Percentiles rank a stretch among this genome's conserved stretches.
Evolutionary conservation across 2,329 filamentous ascomycete genomes (phyloP).

Genomic region (Xenoacremonium recifei): DNA sequence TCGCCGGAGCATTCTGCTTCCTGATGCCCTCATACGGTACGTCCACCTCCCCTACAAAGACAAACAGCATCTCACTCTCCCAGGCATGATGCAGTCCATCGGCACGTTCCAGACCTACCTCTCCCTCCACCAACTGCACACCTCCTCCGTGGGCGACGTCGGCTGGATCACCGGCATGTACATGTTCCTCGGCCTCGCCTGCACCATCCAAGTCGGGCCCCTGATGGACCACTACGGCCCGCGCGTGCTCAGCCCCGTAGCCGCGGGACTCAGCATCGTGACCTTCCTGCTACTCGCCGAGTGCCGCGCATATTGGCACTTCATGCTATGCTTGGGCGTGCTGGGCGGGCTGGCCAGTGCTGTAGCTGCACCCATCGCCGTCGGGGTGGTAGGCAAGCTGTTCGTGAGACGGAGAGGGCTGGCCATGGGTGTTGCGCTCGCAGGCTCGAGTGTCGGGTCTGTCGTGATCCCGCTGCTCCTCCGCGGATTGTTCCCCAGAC

Average conservation of each 20-base stretch:
- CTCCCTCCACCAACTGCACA: conserved; percentile 40
- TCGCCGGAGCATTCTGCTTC: conserved; percentile 20
- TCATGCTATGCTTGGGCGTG: conserved; percentile 50
- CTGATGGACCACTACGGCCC: conserved; percentile 48
- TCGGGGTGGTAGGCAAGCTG: conserved; percentile 45
- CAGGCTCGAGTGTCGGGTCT: conserved; percentile 51
- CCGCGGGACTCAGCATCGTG: conserved; percentile 34
- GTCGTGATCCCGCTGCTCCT: conserved; percentile 42
- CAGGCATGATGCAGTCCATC: conserved; percentile 46
- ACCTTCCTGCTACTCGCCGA: conserved; percentile 46
- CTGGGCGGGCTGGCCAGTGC: conserved; percentile 41
- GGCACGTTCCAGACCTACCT: conserved; percentile 49
- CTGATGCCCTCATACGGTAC: conserved; percentile 23
- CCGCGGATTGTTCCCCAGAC: conserved; percentile 37
- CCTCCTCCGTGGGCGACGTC: conserved; percentile 41
- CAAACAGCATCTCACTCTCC: not conserved
- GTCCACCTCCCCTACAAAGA: not conserved
- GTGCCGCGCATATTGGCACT: conserved; percentile 48
- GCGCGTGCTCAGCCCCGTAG: conserved; percentile 35
- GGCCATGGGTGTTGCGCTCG: conserved; percentile 45
- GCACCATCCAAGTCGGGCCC: conserved; percentile 47
- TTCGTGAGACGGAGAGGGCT: conserved; percentile 46
- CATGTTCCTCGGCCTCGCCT: conserved; percentile 41
- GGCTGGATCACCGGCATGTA: conserved; percentile 50
- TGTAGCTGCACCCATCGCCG: conserved; percentile 37